Base-by-base conservation (phyloP, 768 basidiomycete genomes). In the Kwoniella shandongensis region DNA sequence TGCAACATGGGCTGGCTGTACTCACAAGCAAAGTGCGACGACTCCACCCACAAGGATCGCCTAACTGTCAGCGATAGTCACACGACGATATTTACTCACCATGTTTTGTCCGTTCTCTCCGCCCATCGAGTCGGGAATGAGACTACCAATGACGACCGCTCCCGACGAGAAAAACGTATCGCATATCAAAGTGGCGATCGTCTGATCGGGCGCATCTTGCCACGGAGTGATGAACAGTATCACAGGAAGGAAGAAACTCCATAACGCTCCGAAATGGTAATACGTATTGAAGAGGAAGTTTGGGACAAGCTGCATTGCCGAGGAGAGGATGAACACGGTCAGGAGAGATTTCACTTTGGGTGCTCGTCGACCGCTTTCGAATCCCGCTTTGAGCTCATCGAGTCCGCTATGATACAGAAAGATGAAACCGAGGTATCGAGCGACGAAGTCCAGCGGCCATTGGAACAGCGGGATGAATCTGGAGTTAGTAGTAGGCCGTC, bases 191-290 rank as follows among this genome's bases (percentile, higher is more conserved):
- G 45, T 38, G 4, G 66, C 70, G 18, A 72, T 27, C 1, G 70
- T 69, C 36, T 62, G 51, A 4, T 67, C 65, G 5, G 65, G 48
- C 23, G 61, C 59, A 6, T 47, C 57, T 15, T 40, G 38, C n/a
- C 44, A 51, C 0, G 60, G 65, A 3, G 62, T 66, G n/a, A 63
- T 58, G 32, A 72, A 66, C 27, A 72, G 35, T 15, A 66, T 23
- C 17, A 67, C 62, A 8, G 70, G 70, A 10, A 72, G 35, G 54
- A 66, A 59, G 55, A 72, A 72, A 7, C 41, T 45, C 70, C 70
- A 72, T 36, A 72, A 38, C 5, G 70, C 65, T 18, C 70, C 70
- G 36, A 72, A 66, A 54, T 72, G 66, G 36, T 61, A 62, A 5
- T 59, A 44, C 35, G 65, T 61, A 32, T 69, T 62, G 44, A 69